Conservation (phyloP, 371 early-diverging fungal species). For the Mortierella sp. region DNA sequence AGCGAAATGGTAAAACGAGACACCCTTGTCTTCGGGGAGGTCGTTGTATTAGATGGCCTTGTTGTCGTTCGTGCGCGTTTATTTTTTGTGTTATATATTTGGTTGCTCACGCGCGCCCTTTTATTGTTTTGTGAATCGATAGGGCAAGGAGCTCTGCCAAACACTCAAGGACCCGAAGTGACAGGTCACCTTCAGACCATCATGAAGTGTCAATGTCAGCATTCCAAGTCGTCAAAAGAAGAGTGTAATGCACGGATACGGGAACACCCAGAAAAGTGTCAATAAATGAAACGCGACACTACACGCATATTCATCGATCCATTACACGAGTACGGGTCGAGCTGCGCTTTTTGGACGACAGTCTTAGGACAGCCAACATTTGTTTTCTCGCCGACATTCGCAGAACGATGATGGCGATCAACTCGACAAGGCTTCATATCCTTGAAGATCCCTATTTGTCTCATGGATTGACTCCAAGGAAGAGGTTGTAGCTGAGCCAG, state of each 20-base stretch:
- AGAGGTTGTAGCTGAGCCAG: no score
- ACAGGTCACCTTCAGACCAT: conserved; percentile 13
- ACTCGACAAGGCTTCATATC: no score
- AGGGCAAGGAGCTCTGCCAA: conserved; percentile 25
- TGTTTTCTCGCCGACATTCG: no score
- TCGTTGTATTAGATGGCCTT: conserved; percentile 62
- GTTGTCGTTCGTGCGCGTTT: neutral
- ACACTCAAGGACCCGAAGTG: conserved; percentile 16
- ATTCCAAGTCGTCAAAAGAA: conserved; percentile 31
- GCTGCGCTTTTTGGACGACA: no score
- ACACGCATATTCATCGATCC: no score
- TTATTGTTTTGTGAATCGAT: neutral
- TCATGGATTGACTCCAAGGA: no score
- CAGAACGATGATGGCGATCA: no score
- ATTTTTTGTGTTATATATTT: no score
- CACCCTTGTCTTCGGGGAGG: conserved; percentile 60
- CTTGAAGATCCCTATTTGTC: no score
- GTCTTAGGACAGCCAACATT: no score
- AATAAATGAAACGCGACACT: no score
- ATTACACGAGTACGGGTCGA: no score
- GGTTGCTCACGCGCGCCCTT: neutral
- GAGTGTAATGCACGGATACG: conserved; percentile 38
- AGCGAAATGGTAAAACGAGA: conserved; percentile 66
- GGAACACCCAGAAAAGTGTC: conserved; percentile 13
- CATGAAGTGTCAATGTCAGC: conserved; percentile 36